phyloP scores from a whole-genome alignment of 2,329 filamentous ascomycete genomes.

The Uncinocarpus reesii region DNA sequence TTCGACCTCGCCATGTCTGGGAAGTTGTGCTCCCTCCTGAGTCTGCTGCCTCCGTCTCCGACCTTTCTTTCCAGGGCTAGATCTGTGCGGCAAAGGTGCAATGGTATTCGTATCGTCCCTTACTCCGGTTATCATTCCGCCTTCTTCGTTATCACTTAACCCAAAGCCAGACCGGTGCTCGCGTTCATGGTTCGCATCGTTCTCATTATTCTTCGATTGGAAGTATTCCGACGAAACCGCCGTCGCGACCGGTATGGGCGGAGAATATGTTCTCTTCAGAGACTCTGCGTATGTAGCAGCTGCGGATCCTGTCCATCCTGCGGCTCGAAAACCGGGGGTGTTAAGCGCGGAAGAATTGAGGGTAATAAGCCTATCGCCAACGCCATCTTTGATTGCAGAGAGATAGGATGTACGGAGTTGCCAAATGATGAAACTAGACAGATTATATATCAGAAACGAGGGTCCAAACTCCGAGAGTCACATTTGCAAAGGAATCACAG shows the following conservation, averaged over 20 bases:
- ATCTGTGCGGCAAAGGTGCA: constrained; percentile 34
- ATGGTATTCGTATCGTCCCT: constrained; percentile 46
- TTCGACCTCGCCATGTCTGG: constrained; percentile 38
- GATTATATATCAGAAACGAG: not conserved
- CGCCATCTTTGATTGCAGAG: constrained; percentile 53
- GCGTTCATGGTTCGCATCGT: constrained; percentile 24
- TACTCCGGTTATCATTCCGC: constrained; percentile 52
- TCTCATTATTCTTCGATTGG: constrained; percentile 28
- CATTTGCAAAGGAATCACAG: constrained; percentile 12
- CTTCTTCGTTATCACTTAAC: constrained; percentile 48
- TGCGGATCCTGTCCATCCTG: constrained; percentile 46
- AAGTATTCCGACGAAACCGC: constrained; percentile 55
- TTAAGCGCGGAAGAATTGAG: constrained; percentile 54
- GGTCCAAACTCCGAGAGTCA: not conserved
- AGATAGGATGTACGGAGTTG: constrained; percentile 56
- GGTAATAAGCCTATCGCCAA: constrained; percentile 55
- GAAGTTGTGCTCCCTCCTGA: constrained; percentile 25
- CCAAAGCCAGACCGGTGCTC: constrained; percentile 16
- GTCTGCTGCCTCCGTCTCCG: constrained; percentile 12
- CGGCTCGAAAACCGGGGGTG: constrained; percentile 54
- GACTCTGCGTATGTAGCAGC: constrained; percentile 39
- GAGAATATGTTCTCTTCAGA: constrained; percentile 55
- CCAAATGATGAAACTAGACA: constrained; percentile 52
- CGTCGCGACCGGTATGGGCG: constrained; percentile 51
- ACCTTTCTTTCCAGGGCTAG: constrained; percentile 16